These are phyloP conservation scores for Pichia membranifaciens DNA, from an alignment of 805 yeast species.

Conservation along the genomic window DNA sequence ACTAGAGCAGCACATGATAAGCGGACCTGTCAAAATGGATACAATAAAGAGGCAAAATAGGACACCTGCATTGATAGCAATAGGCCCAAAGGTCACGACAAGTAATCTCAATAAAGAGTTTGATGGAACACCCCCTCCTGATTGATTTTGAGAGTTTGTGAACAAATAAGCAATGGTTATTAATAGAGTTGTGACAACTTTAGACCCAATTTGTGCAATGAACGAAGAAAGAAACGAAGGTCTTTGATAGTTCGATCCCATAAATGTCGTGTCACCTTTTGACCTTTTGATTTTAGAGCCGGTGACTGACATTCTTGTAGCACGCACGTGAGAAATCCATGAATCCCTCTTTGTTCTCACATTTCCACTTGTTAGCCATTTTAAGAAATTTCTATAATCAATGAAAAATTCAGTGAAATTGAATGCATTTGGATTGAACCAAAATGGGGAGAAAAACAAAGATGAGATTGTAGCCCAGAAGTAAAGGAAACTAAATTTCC, in stretches of 20 bases:
- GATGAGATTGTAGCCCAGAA: conserved; percentile 69
- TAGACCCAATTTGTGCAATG: conserved; percentile 36
- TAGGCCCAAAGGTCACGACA: conserved; percentile 43
- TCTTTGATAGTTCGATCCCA: conserved; percentile 39
- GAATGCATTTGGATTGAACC: conserved; percentile 76
- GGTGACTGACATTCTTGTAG: conserved; percentile 47
- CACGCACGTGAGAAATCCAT: conserved; percentile 46
- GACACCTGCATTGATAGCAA: conserved; percentile 37
- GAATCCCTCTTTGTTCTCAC: conserved; percentile 30
- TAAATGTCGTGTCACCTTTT: conserved; percentile 34
- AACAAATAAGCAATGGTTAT: conserved; percentile 46
- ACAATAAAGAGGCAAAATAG: conserved; percentile 38
- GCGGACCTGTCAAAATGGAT: conserved; percentile 46
- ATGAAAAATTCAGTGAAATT: conserved; percentile 62
- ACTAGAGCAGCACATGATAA: conserved; percentile 37
- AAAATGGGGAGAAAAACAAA: conserved; percentile 62
- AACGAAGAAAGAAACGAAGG: conserved; percentile 36
- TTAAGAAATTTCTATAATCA: conserved; percentile 54
- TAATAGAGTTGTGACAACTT: conserved; percentile 30
- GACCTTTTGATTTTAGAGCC: conserved; percentile 46
- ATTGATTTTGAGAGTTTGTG: conserved; percentile 48
- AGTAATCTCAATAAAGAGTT: conserved; percentile 39
- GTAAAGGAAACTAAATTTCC: conserved; percentile 56
- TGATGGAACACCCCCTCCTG: conserved; percentile 30
- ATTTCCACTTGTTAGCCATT: conserved; percentile 50